Percentiles rank a stretch among this genome's conserved stretches.
Conservation (phyloP, 805 yeast genomes). For the Candida awuae region DNA sequence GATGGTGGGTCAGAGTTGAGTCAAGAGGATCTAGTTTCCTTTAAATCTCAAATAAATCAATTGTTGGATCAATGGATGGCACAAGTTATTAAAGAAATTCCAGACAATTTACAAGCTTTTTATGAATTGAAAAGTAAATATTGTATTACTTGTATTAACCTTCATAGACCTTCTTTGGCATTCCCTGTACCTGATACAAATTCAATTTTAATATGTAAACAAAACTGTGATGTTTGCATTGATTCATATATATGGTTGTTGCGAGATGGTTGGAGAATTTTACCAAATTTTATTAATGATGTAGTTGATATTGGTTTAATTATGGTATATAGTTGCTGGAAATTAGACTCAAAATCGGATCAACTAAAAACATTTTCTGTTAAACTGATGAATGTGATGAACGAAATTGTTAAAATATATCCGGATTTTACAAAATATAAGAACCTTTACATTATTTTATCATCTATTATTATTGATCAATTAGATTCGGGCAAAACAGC, state of each 20-base stretch:
- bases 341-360: slow-evolving; percentile 15
- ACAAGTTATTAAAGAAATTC: slow-evolving; percentile 15
- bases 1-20: slow-evolving; percentile 14
- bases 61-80: slow-evolving; percentile 16
- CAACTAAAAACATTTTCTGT: slow-evolving; percentile 13
- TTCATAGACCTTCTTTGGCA: slow-evolving; percentile 20
- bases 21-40: slow-evolving; percentile 12
- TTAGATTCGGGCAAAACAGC: slow-evolving; percentile 6
- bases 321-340: slow-evolving; percentile 22
- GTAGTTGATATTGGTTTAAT: slow-evolving; percentile 17
- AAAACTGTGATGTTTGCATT: slow-evolving; percentile 15
- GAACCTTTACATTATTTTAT: slow-evolving; percentile 15
- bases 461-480: slow-evolving; percentile 15
- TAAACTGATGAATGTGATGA: slow-evolving; percentile 12
- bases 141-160: slow-evolving; percentile 15
- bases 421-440: slow-evolving; percentile 16
- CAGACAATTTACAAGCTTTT: slow-evolving; percentile 12
- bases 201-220: slow-evolving; percentile 14
- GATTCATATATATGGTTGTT: slow-evolving; percentile 13
- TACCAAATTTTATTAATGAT: slow-evolving; percentile 18
- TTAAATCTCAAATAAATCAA: slow-evolving; percentile 11
- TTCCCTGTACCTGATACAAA: slow-evolving; percentile 15
- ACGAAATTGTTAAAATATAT: slow-evolving; percentile 13
- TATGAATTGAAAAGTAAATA: slow-evolving; percentile 18
- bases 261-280: slow-evolving; percentile 14